Conservation (phyloP, 1,284 basidiomycete species). For the Coniferiporia weirii region DNA sequence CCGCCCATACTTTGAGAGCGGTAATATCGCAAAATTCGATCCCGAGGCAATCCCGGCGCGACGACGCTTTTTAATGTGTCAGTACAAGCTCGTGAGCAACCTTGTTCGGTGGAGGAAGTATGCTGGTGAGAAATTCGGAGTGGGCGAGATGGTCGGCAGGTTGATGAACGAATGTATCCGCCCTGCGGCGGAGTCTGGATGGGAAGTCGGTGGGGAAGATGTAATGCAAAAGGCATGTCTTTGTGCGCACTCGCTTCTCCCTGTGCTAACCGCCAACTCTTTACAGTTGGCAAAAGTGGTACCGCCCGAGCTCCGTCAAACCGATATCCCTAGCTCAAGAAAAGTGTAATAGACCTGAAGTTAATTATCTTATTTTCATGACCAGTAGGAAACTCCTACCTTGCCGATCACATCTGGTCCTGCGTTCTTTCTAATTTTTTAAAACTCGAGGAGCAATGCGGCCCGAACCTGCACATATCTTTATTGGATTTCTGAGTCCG, state of each 20-base stretch:
- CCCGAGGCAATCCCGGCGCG: conserved; percentile 73
- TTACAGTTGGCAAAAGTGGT: conserved; percentile 6
- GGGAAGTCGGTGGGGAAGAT: conserved; percentile 85
- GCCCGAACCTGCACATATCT: no score
- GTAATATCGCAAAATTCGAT: conserved; percentile 57
- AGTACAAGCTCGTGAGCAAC: conserved; percentile 70
- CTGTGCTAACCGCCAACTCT: not conserved
- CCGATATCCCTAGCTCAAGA: not conserved
- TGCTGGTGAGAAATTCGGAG: conserved; percentile 55
- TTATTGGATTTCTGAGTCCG: not conserved
- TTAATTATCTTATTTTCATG: not conserved
- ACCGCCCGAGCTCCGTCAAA: conserved; percentile 11
- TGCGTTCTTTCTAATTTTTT: not conserved
- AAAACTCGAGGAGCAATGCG: no score
- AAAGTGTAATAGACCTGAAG: not conserved
- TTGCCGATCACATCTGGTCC: not conserved
- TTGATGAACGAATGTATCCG: conserved; percentile 61
- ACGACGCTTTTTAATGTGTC: conserved; percentile 61
- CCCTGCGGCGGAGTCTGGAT: conserved; percentile 69
- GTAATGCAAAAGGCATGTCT: conserved; percentile 55
- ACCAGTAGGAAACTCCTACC: not conserved
- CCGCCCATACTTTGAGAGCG: conserved; percentile 33
- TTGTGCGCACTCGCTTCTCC: not conserved
- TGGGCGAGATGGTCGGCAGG: conserved; percentile 50
- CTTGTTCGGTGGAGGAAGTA: conserved; percentile 74